Evolutionary conservation across 768 basidiomycete species (phyloP).

Genomic region (Psilocybe sp.): DNA sequence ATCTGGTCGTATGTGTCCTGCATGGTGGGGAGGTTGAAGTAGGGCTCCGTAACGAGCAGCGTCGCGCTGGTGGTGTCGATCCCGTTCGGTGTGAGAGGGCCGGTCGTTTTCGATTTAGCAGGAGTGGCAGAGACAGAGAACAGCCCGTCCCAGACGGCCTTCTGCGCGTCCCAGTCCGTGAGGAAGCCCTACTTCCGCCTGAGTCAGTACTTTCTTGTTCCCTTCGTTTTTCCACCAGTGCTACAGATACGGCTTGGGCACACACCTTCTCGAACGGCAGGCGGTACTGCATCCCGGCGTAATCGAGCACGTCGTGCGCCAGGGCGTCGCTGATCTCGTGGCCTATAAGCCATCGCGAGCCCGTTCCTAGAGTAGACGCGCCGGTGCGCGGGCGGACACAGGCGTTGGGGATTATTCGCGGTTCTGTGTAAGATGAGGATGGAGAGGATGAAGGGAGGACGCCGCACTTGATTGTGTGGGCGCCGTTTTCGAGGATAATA

Average conservation of each 20-base stretch:
- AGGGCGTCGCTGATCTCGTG: constrained; percentile 55
- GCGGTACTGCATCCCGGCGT: constrained; percentile 77
- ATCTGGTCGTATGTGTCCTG: constrained; percentile 95
- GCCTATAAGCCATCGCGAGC: constrained; percentile 41
- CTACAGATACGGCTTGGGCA: neutral
- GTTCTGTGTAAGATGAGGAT: neutral
- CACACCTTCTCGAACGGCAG: constrained; percentile 81
- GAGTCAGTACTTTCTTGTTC: neutral
- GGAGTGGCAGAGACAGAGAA: constrained; percentile 68
- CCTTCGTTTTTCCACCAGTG: neutral
- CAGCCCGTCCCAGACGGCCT: constrained; percentile 89
- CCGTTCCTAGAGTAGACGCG: no score
- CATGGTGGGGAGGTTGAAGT: constrained; percentile 89
- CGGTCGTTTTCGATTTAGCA: constrained; percentile 34
- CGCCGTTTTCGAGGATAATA: constrained; percentile 88
- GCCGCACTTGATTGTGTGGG: constrained; percentile 76
- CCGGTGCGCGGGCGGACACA: constrained; percentile 47
- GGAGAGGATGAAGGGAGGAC: constrained; percentile 28
- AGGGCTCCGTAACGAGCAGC: constrained; percentile 89
- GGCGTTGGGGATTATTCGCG: constrained; percentile 75
- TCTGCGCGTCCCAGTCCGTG: constrained; percentile 94
- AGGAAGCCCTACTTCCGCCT: constrained; percentile 68
- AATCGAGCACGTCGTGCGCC: constrained; percentile 64
- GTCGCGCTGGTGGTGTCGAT: constrained; percentile 70
- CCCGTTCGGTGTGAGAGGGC: constrained; percentile 2